phyloP scores from a whole-genome alignment of 306 rosid species.

The Cicer chorassanicum region DNA sequence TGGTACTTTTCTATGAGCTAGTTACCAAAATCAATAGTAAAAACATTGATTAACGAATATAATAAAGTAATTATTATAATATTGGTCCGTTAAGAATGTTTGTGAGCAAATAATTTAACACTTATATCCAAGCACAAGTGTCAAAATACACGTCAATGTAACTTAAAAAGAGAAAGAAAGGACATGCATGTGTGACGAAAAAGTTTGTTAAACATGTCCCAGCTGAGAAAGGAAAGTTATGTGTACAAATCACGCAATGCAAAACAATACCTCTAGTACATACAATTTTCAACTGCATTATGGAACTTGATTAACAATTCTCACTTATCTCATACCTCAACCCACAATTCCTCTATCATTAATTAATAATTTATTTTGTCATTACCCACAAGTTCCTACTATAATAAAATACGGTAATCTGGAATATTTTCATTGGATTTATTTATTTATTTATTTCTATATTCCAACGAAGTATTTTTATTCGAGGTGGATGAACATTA shows the following conservation, averaged over 20 bases:
- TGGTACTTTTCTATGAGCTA: slow-evolving; percentile 16
- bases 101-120: slow-evolving; percentile 37
- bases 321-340: slow-evolving; percentile 8
- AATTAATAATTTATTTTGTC: slow-evolving; percentile 12
- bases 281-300: slow-evolving; percentile 34
- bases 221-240: slow-evolving; percentile 51
- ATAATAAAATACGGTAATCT: too few relatives aligned
- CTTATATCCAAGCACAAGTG: slow-evolving; percentile 40
- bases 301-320: slow-evolving; percentile 21
- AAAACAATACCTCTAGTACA: slow-evolving; percentile 16
- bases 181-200: slow-evolving; percentile 53
- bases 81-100: slow-evolving; percentile 34
- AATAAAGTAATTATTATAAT: slow-evolving; percentile 27
- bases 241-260: slow-evolving; percentile 37
- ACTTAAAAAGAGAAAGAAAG: slow-evolving; percentile 41
- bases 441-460: too few relatives aligned
- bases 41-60: slow-evolving; percentile 5
- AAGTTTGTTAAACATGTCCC: slow-evolving; percentile 60
- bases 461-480: too few relatives aligned
- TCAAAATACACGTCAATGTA: slow-evolving; percentile 39
- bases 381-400: too few relatives aligned
- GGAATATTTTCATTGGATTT: too few relatives aligned
- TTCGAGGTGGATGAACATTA: too few relatives aligned
- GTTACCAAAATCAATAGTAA: slow-evolving; percentile 27
- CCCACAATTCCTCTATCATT: slow-evolving; percentile 44